Base-by-base conservation (phyloP, 2,329 filamentous ascomycete genomes). In the Trematosphaeria pertusa region DNA sequence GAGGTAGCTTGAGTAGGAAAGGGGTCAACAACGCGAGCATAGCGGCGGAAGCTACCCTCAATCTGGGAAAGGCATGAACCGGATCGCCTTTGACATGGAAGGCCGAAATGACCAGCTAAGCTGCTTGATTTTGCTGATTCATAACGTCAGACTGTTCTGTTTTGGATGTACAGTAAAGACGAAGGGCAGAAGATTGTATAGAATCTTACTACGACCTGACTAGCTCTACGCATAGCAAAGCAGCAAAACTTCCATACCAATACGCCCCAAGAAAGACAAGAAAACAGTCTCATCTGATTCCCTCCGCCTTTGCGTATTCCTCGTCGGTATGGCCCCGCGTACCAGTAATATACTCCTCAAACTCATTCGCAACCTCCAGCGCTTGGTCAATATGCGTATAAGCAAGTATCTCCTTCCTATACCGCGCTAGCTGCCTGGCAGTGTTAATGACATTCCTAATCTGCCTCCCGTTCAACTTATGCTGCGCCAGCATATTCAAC, bases 361-460 rank as follows among this genome's bases (percentile, higher is more conserved):
- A 47, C 20, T 47, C 30, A 4, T 24, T 31, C 3, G 32, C 31
- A 5, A 37, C 32, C n/a, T 37, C 21, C 5, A 41, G 12, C 2
- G 31, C 39, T 8, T 35, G 39, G 2, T 32, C 24, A 8, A 44
- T 4, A 15, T 44, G 46, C 7, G 3, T 10, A 30, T 31, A 48
- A 6, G 15, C 31, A 35, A 62, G 20, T 6, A 4, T 38, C 15
- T 39, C 18, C 21, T 46, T 39, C 31, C 41, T 37, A 20, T 37
- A 50, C 12, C 36, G 8, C 2, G 59, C 56, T 21, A 59, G 33
- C 32, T 62, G 46, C 47, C 71, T 61, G 11, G 70, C 71, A 10
- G 67, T 73, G 54, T 72, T 73, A n/a, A 74, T 53, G 15, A 62
- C 49, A 42, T 74, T 74, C 56, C 73, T 71, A 54, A 75, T 75